These are phyloP conservation scores for Leccinum disarticulatum DNA, from an alignment of 768 basidiomycete species.

Conservation along the genomic window DNA sequence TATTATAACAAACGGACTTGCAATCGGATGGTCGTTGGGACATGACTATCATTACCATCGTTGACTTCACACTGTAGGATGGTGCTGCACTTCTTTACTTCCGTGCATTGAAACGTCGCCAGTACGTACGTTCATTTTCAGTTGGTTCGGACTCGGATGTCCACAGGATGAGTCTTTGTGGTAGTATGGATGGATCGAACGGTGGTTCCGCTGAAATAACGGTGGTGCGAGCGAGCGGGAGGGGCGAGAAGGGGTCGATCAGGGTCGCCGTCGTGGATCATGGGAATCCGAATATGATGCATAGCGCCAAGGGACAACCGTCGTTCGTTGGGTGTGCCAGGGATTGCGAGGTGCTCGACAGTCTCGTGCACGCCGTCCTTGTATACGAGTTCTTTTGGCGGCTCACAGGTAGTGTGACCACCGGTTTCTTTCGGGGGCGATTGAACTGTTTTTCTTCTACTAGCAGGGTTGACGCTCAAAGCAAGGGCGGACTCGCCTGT, in stretches of 20 bases:
- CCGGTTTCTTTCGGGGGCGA: too few species aligned
- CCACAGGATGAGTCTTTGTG: too few species aligned
- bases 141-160: too few species aligned
- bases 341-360: slow-evolving; percentile 80
- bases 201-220: too few species aligned
- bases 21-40: not conserved
- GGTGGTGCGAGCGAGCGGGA: slow-evolving; percentile 30
- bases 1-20: not conserved
- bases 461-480: too few species aligned
- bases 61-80: not conserved
- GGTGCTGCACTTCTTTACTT: not conserved
- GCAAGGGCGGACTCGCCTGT: too few species aligned
- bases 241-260: slow-evolving; percentile 43
- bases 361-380: slow-evolving; percentile 54
- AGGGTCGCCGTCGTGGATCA: slow-evolving; percentile 78
- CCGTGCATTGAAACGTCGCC: too few species aligned
- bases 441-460: too few species aligned
- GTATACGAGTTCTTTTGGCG: slow-evolving; percentile 86
- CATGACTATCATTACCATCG: not conserved
- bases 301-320: slow-evolving; percentile 80
- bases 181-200: too few species aligned
- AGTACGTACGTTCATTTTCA: too few species aligned
- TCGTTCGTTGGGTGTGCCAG: slow-evolving; percentile 60
- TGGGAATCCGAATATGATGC: slow-evolving; percentile 80
- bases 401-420: slow-evolving; percentile 62